Evolutionary conservation across 2,329 filamentous ascomycete genomes (phyloP).

Genomic region (Neonectria neomacrospora): DNA sequence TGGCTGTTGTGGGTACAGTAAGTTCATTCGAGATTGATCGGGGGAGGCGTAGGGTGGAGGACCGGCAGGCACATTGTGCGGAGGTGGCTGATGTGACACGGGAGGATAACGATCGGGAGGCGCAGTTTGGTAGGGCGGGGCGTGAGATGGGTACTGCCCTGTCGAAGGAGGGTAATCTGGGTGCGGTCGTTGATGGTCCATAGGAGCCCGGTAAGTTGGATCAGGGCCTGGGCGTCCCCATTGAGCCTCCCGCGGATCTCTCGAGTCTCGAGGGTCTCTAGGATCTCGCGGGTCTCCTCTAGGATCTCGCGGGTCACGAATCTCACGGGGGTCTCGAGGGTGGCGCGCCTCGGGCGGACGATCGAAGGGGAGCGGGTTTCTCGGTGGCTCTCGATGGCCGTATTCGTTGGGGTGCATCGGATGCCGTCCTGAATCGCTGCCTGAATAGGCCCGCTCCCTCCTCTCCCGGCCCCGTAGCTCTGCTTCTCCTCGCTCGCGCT

Average conservation of each 20-base stretch:
- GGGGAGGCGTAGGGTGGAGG: constrained; percentile 60
- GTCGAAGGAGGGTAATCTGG: constrained; percentile 61
- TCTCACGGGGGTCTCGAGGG: constrained; percentile 46
- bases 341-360: constrained; percentile 57
- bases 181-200: constrained; percentile 57
- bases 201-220: constrained; percentile 49
- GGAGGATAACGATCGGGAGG: constrained; percentile 50
- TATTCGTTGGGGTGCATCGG: constrained; percentile 51
- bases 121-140: constrained; percentile 45
- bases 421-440: constrained; percentile 57
- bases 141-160: constrained; percentile 50
- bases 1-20: constrained; percentile 50
- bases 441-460: constrained; percentile 61
- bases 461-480: constrained; percentile 57
- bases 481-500: constrained; percentile 59
- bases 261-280: constrained; percentile 27
- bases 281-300: not conserved
- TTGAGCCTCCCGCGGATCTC: constrained; percentile 45
- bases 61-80: constrained; percentile 39
- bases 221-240: constrained; percentile 50
- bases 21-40: constrained; percentile 59
- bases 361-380: constrained; percentile 58
- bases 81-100: constrained; percentile 50
- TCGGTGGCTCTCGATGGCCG: constrained; percentile 57
- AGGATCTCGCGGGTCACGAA: constrained; percentile 39